Percentiles rank a stretch among this genome's conserved stretches.
These are phyloP conservation scores for Amoeboradix gromovi DNA, from an alignment of 371 early-diverging fungal species.

Conservation along the genomic window DNA sequence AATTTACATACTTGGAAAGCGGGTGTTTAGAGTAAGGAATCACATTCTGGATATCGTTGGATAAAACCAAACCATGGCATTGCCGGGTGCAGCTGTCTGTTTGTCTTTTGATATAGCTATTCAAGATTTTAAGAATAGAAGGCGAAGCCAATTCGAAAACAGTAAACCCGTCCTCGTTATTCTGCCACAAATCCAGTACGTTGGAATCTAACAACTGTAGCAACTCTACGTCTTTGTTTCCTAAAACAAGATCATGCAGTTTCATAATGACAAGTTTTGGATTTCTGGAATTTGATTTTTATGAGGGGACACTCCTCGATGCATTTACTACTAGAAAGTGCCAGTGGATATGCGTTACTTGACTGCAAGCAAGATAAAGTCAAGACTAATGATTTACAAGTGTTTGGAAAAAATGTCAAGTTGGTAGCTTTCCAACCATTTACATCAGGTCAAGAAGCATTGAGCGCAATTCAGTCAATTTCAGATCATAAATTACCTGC, in stretches of 20 bases:
- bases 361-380: slow-evolving; percentile 53
- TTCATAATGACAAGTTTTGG: neutral
- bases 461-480: slow-evolving; percentile 84
- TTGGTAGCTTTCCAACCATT: slow-evolving; percentile 80
- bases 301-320: neutral
- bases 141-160: neutral
- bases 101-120: neutral
- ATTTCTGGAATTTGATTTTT: neutral
- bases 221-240: neutral
- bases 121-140: neutral
- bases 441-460: slow-evolving; percentile 81
- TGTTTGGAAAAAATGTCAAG: slow-evolving; percentile 64
- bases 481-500: slow-evolving; percentile 48
- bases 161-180: neutral
- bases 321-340: slow-evolving; percentile 46
- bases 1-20: neutral
- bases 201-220: neutral
- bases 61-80: neutral
- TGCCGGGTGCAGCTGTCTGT: neutral
- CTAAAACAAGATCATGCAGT: neutral
- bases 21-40: neutral
- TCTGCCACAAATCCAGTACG: neutral
- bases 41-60: neutral
- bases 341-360: slow-evolving; percentile 79
- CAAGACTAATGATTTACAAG: slow-evolving; percentile 33